Conservation (phyloP, 257 asterid species). For the Rhazya stricta region DNA sequence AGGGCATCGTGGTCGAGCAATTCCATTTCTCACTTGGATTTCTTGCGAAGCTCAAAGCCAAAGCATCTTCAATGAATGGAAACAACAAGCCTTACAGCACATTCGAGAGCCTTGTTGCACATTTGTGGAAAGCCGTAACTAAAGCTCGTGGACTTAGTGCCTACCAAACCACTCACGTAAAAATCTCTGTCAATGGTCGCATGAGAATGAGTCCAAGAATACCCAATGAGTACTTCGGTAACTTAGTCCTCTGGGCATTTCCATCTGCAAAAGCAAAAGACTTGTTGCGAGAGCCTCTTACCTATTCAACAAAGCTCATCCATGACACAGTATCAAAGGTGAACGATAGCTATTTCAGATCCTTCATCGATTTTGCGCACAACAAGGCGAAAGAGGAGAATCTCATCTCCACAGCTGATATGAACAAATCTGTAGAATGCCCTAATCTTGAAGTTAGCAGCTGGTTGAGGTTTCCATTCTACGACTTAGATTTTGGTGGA, state of each 20-base stretch:
- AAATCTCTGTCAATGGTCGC: slow-evolving; percentile 73
- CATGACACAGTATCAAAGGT: slow-evolving; percentile 57
- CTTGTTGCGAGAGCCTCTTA: slow-evolving; percentile 38
- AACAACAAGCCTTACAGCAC: slow-evolving; percentile 58
- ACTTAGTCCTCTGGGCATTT: slow-evolving; percentile 79
- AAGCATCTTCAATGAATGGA: slow-evolving; percentile 39
- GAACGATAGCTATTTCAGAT: slow-evolving; percentile 58
- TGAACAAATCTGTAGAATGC: slow-evolving; percentile 46
- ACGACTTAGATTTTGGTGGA: slow-evolving; percentile 67
- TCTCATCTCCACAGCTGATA: slow-evolving; percentile 57
- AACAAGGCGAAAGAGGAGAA: slow-evolving; percentile 44
- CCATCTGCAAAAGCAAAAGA: slow-evolving; percentile 46
- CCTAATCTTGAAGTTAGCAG: slow-evolving; percentile 80
- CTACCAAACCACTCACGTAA: slow-evolving; percentile 49
- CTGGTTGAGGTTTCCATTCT: slow-evolving; percentile 83
- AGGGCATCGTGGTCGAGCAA: slow-evolving; percentile 49
- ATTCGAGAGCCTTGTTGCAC: slow-evolving; percentile 73
- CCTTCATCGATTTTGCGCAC: slow-evolving; percentile 68
- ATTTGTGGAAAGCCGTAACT: slow-evolving; percentile 70
- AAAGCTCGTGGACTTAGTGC: slow-evolving; percentile 57
- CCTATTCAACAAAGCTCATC: slow-evolving; percentile 50
- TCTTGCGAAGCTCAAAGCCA: slow-evolving; percentile 51
- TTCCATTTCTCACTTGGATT: slow-evolving; percentile 56
- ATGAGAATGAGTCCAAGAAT: slow-evolving; percentile 51
- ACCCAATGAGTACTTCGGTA: slow-evolving; percentile 69